phyloP scores from a whole-genome alignment of 805 yeast genomes.

The Monosporozyma servazzii region DNA sequence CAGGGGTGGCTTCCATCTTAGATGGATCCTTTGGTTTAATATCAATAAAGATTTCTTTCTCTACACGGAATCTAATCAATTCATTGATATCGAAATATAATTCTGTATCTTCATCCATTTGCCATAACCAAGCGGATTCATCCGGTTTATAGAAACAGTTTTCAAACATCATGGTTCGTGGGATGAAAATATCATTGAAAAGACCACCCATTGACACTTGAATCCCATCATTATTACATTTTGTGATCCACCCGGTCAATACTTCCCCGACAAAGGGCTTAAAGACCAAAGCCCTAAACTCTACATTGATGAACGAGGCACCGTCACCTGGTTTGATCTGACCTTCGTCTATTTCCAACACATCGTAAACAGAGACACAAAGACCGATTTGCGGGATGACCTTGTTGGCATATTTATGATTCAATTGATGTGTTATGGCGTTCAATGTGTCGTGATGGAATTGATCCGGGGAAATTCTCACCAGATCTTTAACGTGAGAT shows the following conservation, averaged over 20 bases:
- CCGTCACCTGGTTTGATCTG: slow-evolving; percentile 92
- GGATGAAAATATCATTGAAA: slow-evolving; percentile 87
- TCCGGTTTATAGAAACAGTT: slow-evolving; percentile 52
- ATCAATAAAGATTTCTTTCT: slow-evolving; percentile 77
- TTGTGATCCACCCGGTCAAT: slow-evolving; percentile 84
- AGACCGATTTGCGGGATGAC: slow-evolving; percentile 79
- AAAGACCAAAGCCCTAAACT: slow-evolving; percentile 70
- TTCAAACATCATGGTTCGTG: slow-evolving; percentile 74
- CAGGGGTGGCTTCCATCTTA: background rate
- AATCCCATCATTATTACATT: slow-evolving; percentile 81
- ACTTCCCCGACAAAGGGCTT: slow-evolving; percentile 94
- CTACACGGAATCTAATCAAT: slow-evolving; percentile 83
- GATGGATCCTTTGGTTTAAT: slow-evolving; percentile 47
- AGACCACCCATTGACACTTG: slow-evolving; percentile 60
- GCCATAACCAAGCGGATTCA: slow-evolving; percentile 97
- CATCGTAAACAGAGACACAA: slow-evolving; percentile 76
- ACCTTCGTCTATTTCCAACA: slow-evolving; percentile 78
- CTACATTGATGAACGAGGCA: slow-evolving; percentile 65
- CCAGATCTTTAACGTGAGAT: slow-evolving; percentile 70
- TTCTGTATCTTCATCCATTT: slow-evolving; percentile 56
- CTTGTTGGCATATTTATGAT: slow-evolving; percentile 77
- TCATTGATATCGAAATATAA: slow-evolving; percentile 85
- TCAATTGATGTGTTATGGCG: slow-evolving; percentile 71
- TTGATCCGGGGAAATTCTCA: slow-evolving; percentile 80
- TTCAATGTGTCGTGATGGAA: slow-evolving; percentile 64